Percentiles rank a stretch among this genome's conserved stretches.
Conservation (phyloP, 108 stramenopile species). For the Nitzschia sp. region DNA sequence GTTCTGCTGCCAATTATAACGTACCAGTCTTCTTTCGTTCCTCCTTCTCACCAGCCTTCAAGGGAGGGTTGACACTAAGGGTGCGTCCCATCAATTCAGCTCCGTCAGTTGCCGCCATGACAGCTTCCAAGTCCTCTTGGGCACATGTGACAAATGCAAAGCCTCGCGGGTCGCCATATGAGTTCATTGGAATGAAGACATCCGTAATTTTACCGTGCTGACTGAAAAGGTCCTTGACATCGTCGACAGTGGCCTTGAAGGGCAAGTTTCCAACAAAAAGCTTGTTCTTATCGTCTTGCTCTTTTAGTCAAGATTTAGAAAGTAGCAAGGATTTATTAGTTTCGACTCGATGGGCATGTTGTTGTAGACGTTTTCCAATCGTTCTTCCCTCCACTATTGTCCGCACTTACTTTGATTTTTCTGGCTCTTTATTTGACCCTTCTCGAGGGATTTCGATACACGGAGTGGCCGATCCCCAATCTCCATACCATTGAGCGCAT, state of each 20-base stretch:
- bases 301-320: not conserved
- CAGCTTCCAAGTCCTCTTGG: constrained; percentile 40
- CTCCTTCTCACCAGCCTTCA: constrained; percentile 60
- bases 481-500: constrained; percentile 49
- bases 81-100: constrained; percentile 60
- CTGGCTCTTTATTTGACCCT: constrained; percentile 47
- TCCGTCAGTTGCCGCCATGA: constrained; percentile 51
- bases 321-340: not conserved
- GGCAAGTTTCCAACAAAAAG: constrained; percentile 87
- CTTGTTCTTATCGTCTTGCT: constrained; percentile 37
- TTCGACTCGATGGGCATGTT: not conserved
- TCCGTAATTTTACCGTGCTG: constrained; percentile 44
- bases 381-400: too few species aligned
- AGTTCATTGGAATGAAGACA: constrained; percentile 52
- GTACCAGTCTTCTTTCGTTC: not conserved
- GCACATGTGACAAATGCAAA: constrained; percentile 85
- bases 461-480: constrained; percentile 64
- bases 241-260: constrained; percentile 50
- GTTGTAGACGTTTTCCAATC: constrained; percentile 22
- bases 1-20: not conserved
- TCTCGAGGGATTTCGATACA: constrained; percentile 65
- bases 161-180: constrained; percentile 53
- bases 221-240: constrained; percentile 62
- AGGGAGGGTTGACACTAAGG: constrained; percentile 56
- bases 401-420: constrained; percentile 21